Evolutionary conservation across 768 basidiomycete genomes (phyloP), one percentile per base, ranked within the genome.

Genomic region (Collybia mongolica): DNA sequence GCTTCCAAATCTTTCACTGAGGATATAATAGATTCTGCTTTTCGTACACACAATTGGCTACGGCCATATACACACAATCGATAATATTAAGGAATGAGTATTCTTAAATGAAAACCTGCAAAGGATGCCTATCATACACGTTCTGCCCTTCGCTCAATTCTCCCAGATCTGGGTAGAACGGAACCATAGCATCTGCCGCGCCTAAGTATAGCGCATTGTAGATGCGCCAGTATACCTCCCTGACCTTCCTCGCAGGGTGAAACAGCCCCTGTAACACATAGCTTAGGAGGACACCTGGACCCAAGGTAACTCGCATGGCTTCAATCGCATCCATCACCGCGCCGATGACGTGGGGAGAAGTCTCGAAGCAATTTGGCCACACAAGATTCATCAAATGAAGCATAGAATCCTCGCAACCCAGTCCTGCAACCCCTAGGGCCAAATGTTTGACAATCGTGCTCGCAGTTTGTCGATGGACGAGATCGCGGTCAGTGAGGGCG

Each of bases 321-420:
- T 98, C 97, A 60, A 99, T 80, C 0, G 97, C 97, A 43, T 98
- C 97, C 92, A 98, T 95, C 38, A 98, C 92, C 5, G 94, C 92
- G 26, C 93, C 93, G 54, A 98, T 98, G 53, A 99, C 95, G 71
- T 99, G 97, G 5, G 97, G 97, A 12, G 89, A 93, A 1, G 95
- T 96, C 74, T 98, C 96, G 67, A 98, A 98, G 69, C 94, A 95
- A 65, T 98, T 98, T 1, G 97, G 97, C 95, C 95, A 98, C 12
- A 98, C 90, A 22, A 99, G 82, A 66, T 99, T 99, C 87, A 98
- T 92, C 43, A 98, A 71, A 63, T 99, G 97, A 46, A 93, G 80
- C 84, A 98, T 91, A 11, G 96, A 96, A 69, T 99, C 97, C 71
- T 99, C 97, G 60, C 93, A 95, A 1, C 97, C 96, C 22, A 98